Percentiles rank a stretch among this genome's conserved stretches.
These are phyloP conservation scores for Leucosporidium yakuticum DNA, from an alignment of 768 basidiomycete genomes.

Conservation along the genomic window DNA sequence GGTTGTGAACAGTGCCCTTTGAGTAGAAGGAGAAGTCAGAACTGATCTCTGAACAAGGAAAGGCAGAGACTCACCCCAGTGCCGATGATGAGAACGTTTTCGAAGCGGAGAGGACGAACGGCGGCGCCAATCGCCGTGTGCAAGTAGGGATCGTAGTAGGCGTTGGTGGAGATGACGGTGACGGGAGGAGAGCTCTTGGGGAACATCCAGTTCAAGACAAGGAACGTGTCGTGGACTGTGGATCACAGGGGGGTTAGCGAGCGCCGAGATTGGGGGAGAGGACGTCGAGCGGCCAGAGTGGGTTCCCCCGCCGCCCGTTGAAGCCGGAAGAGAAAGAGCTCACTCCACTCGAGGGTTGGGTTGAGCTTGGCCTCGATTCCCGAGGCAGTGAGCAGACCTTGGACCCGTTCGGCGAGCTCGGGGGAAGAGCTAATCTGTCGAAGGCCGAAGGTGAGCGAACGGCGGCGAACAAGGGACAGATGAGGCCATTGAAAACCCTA, in stretches of 20 bases:
- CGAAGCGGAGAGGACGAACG: slow-evolving; percentile 17
- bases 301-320: no score
- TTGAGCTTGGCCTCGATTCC: slow-evolving; percentile 27
- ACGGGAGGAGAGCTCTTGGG: slow-evolving; percentile 12
- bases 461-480: no score
- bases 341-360: slow-evolving; percentile 26
- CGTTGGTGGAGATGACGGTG: slow-evolving; percentile 27
- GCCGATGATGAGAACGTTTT: slow-evolving; percentile 27
- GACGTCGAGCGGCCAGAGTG: no score
- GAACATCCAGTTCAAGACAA: slow-evolving; percentile 35
- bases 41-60: background rate
- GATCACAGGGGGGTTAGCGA: background rate
- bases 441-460: background rate
- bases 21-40: background rate
- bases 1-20: slow-evolving; percentile 6
- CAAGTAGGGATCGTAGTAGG: slow-evolving; percentile 28
- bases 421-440: background rate
- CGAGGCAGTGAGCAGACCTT: background rate
- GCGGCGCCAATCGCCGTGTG: slow-evolving; percentile 31
- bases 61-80: slow-evolving; percentile 13
- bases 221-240: slow-evolving; percentile 9
- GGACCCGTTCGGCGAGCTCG: background rate
- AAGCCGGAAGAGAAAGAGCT: no score
- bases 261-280: background rate
- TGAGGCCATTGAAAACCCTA: no score